Evolutionary conservation across 805 yeast genomes (phyloP).

Genomic region (Lipomyces oligophaga): DNA sequence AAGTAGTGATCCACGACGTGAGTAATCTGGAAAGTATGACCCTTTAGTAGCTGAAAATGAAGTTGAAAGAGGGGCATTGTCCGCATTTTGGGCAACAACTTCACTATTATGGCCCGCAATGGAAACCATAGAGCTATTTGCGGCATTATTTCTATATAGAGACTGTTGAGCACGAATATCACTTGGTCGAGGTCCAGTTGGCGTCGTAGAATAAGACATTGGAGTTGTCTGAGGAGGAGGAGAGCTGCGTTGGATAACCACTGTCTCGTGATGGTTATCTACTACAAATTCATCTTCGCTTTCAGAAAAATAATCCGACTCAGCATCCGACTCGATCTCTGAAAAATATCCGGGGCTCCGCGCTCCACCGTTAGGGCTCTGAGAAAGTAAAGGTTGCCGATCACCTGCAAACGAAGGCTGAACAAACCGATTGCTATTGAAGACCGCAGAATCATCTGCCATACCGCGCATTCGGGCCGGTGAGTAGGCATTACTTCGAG

Average conservation of each 20-base stretch:
- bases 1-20: constrained; percentile 19
- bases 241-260: constrained; percentile 17
- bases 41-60: constrained; percentile 6
- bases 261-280: constrained; percentile 25
- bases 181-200: background rate
- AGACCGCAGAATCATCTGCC: constrained; percentile 14
- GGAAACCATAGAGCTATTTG: constrained; percentile 13
- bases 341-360: constrained; percentile 5
- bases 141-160: constrained; percentile 8
- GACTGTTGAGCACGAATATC: constrained; percentile 18
- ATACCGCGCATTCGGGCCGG: constrained; percentile 18
- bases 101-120: constrained; percentile 25
- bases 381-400: constrained; percentile 22
- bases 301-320: constrained; percentile 17
- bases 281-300: constrained; percentile 21
- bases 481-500: constrained; percentile 20
- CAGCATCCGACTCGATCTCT: constrained; percentile 19
- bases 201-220: background rate
- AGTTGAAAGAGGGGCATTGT: constrained; percentile 24
- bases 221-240: constrained; percentile 9
- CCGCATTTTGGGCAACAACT: constrained; percentile 24
- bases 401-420: constrained; percentile 24
- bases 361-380: background rate
- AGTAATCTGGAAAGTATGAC: constrained; percentile 21
- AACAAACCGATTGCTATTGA: constrained; percentile 10